Conservation (phyloP, 164 flowering plant species). For the Piper longum region DNA sequence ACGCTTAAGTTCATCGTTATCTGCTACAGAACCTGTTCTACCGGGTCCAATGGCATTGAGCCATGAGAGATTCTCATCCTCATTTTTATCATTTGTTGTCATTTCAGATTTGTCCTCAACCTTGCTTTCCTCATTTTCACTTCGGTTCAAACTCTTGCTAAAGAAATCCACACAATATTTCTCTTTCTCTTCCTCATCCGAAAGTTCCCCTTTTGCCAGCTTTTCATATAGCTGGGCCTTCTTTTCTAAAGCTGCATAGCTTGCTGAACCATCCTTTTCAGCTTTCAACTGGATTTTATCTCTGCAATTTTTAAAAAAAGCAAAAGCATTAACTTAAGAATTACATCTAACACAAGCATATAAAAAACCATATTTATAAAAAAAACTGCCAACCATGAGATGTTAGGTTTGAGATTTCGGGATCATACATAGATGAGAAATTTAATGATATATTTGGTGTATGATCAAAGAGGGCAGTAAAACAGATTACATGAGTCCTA, state of each 20-base stretch:
- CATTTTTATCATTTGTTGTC: slow-evolving; percentile 19
- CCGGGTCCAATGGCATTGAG: slow-evolving; percentile 46
- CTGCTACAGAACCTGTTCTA: slow-evolving; percentile 31
- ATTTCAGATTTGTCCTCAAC: slow-evolving; percentile 10
- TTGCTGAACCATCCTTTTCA: slow-evolving; percentile 62
- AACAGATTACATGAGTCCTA: too few relatives aligned
- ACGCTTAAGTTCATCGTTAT: slow-evolving; percentile 66
- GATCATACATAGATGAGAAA: too few relatives aligned
- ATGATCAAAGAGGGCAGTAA: too few relatives aligned
- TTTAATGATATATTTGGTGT: too few relatives aligned
- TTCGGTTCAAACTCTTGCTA: slow-evolving; percentile 41
- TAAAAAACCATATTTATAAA: too few relatives aligned
- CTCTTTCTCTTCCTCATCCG: slow-evolving; percentile 92
- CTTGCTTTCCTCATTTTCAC: slow-evolving; percentile 24
- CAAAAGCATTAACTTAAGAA: not conserved
- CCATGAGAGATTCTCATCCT: slow-evolving; percentile 17
- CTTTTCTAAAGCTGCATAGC: slow-evolving; percentile 85
- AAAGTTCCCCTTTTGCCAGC: slow-evolving; percentile 63
- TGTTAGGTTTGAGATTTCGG: too few relatives aligned
- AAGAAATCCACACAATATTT: slow-evolving; percentile 95
- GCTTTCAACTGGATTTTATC: slow-evolving; percentile 95
- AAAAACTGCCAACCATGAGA: too few relatives aligned
- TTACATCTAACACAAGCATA: not conserved
- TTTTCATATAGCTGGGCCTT: slow-evolving; percentile 85
- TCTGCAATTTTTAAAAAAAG: slow-evolving; percentile 22